Conservation (phyloP, 306 rosid species). For the Vigna hirtella region DNA sequence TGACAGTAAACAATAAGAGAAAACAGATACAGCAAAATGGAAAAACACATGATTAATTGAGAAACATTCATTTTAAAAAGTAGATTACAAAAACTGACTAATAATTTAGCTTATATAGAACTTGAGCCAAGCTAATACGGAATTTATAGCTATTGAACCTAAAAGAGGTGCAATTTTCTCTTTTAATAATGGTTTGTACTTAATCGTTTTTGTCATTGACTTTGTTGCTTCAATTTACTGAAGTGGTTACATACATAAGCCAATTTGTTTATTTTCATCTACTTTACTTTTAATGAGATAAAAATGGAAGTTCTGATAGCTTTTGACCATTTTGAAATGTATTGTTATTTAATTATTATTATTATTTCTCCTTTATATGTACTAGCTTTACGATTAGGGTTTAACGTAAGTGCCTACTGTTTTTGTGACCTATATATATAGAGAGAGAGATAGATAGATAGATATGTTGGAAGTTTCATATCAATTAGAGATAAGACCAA, state of each 20-base stretch:
- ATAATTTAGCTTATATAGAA: background rate
- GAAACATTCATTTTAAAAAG: background rate
- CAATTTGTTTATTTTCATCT: constrained; percentile 2
- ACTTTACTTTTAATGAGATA: constrained; percentile 14
- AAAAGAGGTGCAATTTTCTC: background rate
- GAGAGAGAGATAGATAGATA: no score
- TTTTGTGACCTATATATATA: no score
- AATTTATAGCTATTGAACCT: background rate
- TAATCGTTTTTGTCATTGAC: background rate
- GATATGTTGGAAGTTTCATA: no score
- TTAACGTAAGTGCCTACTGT: no score
- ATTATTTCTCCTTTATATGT: no score
- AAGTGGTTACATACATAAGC: background rate
- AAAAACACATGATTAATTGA: background rate
- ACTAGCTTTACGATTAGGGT: no score
- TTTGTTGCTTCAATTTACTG: background rate
- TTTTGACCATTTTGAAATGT: background rate
- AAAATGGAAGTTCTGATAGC: background rate
- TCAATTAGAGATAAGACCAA: no score
- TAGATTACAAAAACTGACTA: background rate
- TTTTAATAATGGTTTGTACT: background rate
- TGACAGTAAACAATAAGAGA: background rate
- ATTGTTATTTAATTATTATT: no score
- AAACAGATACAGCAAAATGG: background rate
- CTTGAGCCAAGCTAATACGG: background rate